Evolutionary conservation across 2,329 filamentous ascomycete species (phyloP).

Genomic region (Xylaria sp.): DNA sequence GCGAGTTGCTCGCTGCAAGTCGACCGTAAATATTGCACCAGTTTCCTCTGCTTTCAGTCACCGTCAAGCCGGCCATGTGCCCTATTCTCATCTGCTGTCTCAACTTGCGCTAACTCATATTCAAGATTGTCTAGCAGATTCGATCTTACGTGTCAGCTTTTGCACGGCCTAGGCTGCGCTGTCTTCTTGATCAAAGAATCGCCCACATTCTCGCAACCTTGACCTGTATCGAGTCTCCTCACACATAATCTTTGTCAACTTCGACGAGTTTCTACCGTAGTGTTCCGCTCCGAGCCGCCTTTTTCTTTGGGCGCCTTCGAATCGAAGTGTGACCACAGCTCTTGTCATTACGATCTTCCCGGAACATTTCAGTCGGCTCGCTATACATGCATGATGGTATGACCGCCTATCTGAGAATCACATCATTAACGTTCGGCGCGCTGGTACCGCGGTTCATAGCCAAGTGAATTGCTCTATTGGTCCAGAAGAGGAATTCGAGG

Average conservation of each 20-base stretch:
- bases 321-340: neutral
- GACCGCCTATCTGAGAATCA: constrained; percentile 9
- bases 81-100: constrained; percentile 11
- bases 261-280: neutral
- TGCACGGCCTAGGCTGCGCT: constrained; percentile 5
- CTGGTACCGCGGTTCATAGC: constrained; percentile 14
- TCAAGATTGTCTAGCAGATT: constrained; percentile 37
- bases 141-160: constrained; percentile 34
- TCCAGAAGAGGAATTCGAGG: neutral
- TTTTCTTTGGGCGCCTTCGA: neutral
- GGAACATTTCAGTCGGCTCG: neutral
- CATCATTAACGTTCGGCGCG: constrained; percentile 19
- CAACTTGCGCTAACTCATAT: constrained; percentile 40
- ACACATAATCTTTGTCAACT: constrained; percentile 7
- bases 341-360: neutral
- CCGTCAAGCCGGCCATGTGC: constrained; percentile 11
- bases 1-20: constrained; percentile 20
- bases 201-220: neutral
- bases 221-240: constrained; percentile 6
- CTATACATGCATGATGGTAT: constrained; percentile 28
- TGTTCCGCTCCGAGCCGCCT: neutral
- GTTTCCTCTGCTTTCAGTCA: constrained; percentile 15
- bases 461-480: constrained; percentile 12
- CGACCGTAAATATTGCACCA: constrained; percentile 31
- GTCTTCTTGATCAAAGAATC: constrained; percentile 17